Conservation (phyloP, 257 asterid species). For the Salvia miltiorrhiza region DNA sequence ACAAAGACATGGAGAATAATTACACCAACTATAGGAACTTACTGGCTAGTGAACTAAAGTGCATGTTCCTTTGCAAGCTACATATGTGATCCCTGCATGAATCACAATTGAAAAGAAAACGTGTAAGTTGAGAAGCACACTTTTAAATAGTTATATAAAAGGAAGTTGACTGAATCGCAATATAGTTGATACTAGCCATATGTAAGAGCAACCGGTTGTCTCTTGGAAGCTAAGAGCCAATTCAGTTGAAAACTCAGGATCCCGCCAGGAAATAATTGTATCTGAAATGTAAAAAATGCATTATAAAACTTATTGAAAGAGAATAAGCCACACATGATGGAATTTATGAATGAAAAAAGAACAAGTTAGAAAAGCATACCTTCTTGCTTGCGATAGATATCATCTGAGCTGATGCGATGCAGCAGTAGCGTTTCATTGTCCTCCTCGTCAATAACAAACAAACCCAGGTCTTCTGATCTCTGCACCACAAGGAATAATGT, state of each 20-base stretch:
- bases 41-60: conserved; percentile 72
- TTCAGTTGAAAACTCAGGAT: conserved; percentile 86
- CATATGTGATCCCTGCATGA: conserved; percentile 84
- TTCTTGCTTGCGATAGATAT: conserved; percentile 95
- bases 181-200: conserved; percentile 70
- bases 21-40: conserved; percentile 33
- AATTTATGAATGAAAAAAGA: not conserved
- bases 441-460: conserved; percentile 80
- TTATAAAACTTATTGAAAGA: conserved; percentile 9
- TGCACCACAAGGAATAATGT: conserved; percentile 33
- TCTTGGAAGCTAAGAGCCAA: conserved; percentile 99
- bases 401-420: conserved; percentile 88
- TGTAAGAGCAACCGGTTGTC: conserved; percentile 85
- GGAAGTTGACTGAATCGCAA: conserved; percentile 3
- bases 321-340: conserved; percentile 6
- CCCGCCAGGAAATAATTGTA: conserved; percentile 97
- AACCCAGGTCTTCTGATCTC: conserved; percentile 86
- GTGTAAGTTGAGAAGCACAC: conserved; percentile 5
- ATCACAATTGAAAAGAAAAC: conserved; percentile 12
- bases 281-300: conserved; percentile 40
- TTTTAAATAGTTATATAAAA: not conserved
- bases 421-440: conserved; percentile 74
- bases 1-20: conserved; percentile 3
- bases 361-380: conserved; percentile 37
- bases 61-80: conserved; percentile 82